phyloP scores from a whole-genome alignment of 106 monocot species.

The Allium cepa region DNA sequence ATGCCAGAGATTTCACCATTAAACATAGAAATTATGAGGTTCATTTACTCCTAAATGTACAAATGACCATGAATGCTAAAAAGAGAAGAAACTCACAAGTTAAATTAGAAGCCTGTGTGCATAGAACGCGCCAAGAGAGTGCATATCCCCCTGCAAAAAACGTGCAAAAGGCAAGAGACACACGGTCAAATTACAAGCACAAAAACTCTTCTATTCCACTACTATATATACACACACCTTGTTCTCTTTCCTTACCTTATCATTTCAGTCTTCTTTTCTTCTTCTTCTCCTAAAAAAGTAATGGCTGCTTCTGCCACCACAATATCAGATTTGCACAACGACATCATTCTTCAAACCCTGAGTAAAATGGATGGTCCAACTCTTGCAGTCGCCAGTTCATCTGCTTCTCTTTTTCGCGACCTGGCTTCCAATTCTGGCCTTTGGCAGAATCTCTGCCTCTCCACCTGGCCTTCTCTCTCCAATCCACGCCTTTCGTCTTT shows the following conservation, averaged over 20 bases:
- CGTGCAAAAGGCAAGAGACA: not conserved
- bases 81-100: too few relatives aligned
- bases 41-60: too few relatives aligned
- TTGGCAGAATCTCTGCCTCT: constrained; percentile 60
- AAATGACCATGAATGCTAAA: too few relatives aligned
- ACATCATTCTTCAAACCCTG: constrained; percentile 45
- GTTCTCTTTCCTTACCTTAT: not conserved
- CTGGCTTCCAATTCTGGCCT: constrained; percentile 29
- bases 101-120: too few relatives aligned
- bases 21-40: too few relatives aligned
- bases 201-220: not conserved
- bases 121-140: not conserved
- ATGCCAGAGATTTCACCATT: too few relatives aligned
- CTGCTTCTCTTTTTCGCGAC: constrained; percentile 35
- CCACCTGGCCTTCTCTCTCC: constrained; percentile 65
- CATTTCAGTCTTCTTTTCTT: not conserved
- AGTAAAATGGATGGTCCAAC: constrained; percentile 50
- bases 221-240: not conserved
- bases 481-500: constrained; percentile 11
- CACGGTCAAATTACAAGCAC: too few relatives aligned
- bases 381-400: constrained; percentile 49
- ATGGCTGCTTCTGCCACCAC: constrained; percentile 6
- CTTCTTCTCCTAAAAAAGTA: not conserved
- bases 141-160: not conserved
- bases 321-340: constrained; percentile 64